phyloP scores from a whole-genome alignment of 75 land plant species.

The Cupressus sempervirens region DNA sequence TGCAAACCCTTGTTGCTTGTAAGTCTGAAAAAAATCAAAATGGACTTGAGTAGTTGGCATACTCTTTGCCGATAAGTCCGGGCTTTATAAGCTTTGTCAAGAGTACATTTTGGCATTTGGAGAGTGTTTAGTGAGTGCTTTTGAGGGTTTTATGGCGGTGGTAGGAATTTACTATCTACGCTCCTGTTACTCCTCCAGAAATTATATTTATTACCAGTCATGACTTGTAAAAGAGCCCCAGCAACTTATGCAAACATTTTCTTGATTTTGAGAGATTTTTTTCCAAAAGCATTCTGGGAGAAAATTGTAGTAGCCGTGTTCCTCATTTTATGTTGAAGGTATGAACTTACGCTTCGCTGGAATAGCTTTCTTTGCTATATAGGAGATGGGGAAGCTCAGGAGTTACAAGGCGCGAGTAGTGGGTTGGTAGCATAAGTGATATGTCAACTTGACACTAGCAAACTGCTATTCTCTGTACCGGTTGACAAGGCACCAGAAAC shows the following conservation, averaged over 20 bases:
- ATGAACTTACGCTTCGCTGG: not conserved
- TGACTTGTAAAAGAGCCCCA: not conserved
- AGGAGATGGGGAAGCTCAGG: not conserved
- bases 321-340: not conserved
- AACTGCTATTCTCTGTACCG: not conserved
- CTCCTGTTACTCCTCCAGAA: not conserved
- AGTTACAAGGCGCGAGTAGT: not conserved
- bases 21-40: no score
- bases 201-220: no score
- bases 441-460: no score
- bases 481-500: not conserved
- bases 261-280: not conserved
- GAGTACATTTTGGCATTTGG: not conserved
- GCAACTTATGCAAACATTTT: not conserved
- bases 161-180: not conserved
- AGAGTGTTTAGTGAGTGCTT: not conserved
- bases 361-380: no score
- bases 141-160: not conserved
- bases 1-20: not conserved
- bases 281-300: not conserved
- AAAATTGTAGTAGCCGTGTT: not conserved
- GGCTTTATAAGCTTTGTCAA: not conserved
- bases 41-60: not conserved
- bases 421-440: not conserved
- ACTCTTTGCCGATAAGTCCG: not conserved